Base-by-base conservation (phyloP, 495 filamentous ascomycete species). In the Lineolata rhizophorae region DNA sequence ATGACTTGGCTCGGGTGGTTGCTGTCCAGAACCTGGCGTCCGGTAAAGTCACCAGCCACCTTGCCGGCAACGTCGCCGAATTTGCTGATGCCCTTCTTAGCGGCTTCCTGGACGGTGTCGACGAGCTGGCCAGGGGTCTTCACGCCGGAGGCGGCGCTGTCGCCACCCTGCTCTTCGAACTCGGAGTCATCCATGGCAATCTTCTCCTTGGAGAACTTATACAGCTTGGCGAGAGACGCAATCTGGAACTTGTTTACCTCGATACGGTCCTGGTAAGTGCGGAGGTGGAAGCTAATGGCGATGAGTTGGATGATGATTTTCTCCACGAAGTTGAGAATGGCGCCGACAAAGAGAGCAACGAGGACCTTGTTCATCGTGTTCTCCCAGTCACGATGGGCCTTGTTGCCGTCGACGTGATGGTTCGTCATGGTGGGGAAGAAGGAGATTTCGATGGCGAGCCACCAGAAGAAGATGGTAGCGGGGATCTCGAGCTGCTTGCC, bases 261-360 rank as follows among this genome's bases (percentile, higher is more conserved):
- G 42, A 97, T 94, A 9, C 85, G 67, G 45, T 90, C 80, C 16
- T 78, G 71, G 39, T 95, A 95, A 5, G 85, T 94, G 24, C 85
- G 67, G 20, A 75, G 60, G 46, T 97, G 85, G 50, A 97, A 94
- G 43, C 71, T 81, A 41, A 83, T 77, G 12, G 85, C 84, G 45
- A 97, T 92, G 47, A 93, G 68, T 45, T 94, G 83, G 35, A 93
- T 85, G 39, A 93, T 65, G 35, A 97, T 76, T 58, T 94, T 97
- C 48, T 94, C 82, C 28, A 76, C 60, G 30, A 87, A 67, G 51
- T 97, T 94, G 31, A 94, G 54, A 20, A 69, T 61, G 0, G 72
- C 67, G 37, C 76, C 67, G 18, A 90, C 73, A 45, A 97, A 85
- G 32, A 83, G 45, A 12, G 76, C 62, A 5, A 90, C 64, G 38